Evolutionary conservation across 2,329 filamentous ascomycete genomes (phyloP).

Genomic region (Thermoascus crustaceus): DNA sequence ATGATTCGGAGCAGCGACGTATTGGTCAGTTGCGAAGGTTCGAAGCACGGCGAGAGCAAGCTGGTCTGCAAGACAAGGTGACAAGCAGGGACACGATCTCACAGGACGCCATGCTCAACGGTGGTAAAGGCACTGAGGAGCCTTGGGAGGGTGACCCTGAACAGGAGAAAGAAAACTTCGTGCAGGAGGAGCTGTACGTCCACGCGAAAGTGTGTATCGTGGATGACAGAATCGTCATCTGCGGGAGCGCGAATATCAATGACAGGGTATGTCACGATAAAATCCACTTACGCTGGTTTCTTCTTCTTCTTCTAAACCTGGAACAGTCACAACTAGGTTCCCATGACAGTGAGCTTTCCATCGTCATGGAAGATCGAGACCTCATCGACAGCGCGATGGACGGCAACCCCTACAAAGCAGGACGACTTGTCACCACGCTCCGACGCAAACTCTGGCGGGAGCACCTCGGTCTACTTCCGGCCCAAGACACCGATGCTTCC

Average conservation of each 20-base stretch:
- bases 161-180: constrained; percentile 75
- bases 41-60: constrained; percentile 34
- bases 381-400: constrained; percentile 65
- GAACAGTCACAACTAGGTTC: constrained; percentile 66
- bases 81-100: constrained; percentile 52
- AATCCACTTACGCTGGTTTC: no score
- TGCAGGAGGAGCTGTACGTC: constrained; percentile 94
- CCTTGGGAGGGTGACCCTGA: constrained; percentile 67
- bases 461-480: constrained; percentile 73
- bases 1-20: constrained; percentile 10
- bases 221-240: constrained; percentile 74
- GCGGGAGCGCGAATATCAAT: constrained; percentile 65
- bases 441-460: constrained; percentile 84
- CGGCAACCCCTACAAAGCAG: constrained; percentile 62
- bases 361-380: constrained; percentile 72
- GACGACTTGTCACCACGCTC: constrained; percentile 68
- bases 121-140: constrained; percentile 58
- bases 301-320: constrained; percentile 21
- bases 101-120: constrained; percentile 71
- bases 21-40: constrained; percentile 41
- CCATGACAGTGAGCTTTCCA: constrained; percentile 85
- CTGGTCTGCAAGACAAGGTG: constrained; percentile 18
- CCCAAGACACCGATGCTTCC: constrained; percentile 59
- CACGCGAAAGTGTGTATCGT: constrained; percentile 81
- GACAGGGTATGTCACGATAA: constrained; percentile 43